Base-by-base conservation (phyloP, 257 asterid genomes). In the Primulina tabacum region DNA sequence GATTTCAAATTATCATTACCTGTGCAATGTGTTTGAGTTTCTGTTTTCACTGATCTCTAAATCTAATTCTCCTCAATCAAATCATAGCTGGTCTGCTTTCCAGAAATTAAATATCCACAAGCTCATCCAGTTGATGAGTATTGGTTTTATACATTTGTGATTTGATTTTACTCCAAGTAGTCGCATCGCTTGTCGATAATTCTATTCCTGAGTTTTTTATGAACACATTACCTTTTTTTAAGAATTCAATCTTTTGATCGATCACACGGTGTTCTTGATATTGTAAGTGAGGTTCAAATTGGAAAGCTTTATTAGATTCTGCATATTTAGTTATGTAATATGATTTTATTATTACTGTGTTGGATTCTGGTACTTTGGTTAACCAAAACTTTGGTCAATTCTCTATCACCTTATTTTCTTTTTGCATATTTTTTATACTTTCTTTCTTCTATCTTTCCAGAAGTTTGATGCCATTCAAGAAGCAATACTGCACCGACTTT, bases 401-500 rank as follows among this genome's bases (percentile, higher is more conserved):
- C 58, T 28, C 50, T 21, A 21, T 21, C 43, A 1, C 62, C 43
- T 37, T 24, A 16, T 6, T 10, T 70, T 69, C 38, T 26, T 29
- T 67, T 58, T 30, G 35, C 61, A 9, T 24, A 18, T 66, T 68
- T 28, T 62, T 43, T 67, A 68, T 63, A 32, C 50, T 35, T 17
- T 56, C 75, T 16, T 34, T 75, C 55, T 71, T 35, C 50, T 67
- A 6, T 20, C 57, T 75, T 24, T 65, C 77, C 95, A 94, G 99
- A 84, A 74, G 65, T 82, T 89, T 82, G 82, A 75, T 71, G 81
- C 85, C 76, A 80, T 89, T 76, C 92, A 83, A 81, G 95, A 87
- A 82, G 95, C 92, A 73, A 73, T 94, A 71, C 30, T 82, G 60
- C 91, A 84, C 59, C 82, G 92, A 74, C 92, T 94, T 74, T 77